These are phyloP conservation scores for Magnolia changhungtana DNA, from an alignment of 164 flowering plant genomes.

Conservation along the genomic window DNA sequence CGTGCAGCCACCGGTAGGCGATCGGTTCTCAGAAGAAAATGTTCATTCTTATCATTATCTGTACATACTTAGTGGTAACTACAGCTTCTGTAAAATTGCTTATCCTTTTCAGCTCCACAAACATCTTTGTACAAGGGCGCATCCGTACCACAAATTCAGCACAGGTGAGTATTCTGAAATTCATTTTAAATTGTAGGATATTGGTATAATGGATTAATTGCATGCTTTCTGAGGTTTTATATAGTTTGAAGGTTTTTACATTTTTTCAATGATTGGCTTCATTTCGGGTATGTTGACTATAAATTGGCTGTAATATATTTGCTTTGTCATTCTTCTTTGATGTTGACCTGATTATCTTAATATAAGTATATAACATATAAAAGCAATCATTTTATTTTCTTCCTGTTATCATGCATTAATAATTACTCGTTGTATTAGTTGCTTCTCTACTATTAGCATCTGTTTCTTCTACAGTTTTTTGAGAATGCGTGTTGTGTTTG, in stretches of 20 bases:
- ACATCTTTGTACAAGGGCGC: constrained; percentile 55
- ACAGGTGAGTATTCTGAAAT: constrained; percentile 51
- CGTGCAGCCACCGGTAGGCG: background rate
- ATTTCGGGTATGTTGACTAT: background rate
- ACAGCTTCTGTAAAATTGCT: background rate
- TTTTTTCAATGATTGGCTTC: background rate
- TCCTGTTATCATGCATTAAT: background rate
- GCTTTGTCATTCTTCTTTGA: background rate
- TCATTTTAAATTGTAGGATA: background rate
- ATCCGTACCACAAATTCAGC: constrained; percentile 86
- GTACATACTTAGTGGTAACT: background rate
- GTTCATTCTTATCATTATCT: background rate
- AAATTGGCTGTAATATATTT: background rate
- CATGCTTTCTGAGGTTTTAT: background rate
- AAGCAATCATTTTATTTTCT: background rate
- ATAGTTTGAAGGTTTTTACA: background rate
- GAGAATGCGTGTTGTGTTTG: too few relatives aligned
- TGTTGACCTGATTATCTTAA: background rate
- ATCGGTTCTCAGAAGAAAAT: background rate
- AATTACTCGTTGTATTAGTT: too few relatives aligned
- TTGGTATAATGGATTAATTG: background rate
- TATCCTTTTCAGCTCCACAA: constrained; percentile 64
- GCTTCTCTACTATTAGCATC: too few relatives aligned
- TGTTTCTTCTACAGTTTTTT: too few relatives aligned
- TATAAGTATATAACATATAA: background rate